Evolutionary conservation across 2,329 filamentous ascomycete genomes (phyloP), one percentile per base, ranked within the genome.

Genomic region (Coniochaeta sp.): DNA sequence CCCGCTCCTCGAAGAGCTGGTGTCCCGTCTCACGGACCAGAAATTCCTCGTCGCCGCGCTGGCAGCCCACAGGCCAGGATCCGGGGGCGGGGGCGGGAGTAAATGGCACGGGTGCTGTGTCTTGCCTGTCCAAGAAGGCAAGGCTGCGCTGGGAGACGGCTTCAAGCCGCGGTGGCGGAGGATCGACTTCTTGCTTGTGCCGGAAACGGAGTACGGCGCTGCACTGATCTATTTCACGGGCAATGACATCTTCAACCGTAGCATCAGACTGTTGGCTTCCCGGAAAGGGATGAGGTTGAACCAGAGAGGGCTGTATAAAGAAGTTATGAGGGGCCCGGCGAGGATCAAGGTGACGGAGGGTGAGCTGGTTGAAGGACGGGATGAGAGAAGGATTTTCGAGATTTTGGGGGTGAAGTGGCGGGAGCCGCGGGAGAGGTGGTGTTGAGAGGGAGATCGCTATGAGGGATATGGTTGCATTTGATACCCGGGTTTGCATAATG

Each of bases 161-260:
- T 71, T 74, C 58, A 69, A 68, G 4, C 77, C 77, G 0, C 71
- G 83, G 0, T 96, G 91, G 92, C 82, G 92, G 9, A 84, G 92
- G 1, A 88, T 97, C 62, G 93, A 97, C 70, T 82, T 97, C 22
- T 77, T 97, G 1, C 81, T 96, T 4, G 93, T 96, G 0, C 92
- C 93, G 0, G 86, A 87, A 65, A 78, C 83, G 1, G 88, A 96
- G 72, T 80, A 91, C 58, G 93, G 93, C 1, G 93, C 90, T 0
- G 92, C 93, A 0, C 71, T 97, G 63, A 82, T 97, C n/a, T 97
- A 97, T 70, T 98, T 97, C 69, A 97, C 93, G 0, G 93, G 93
- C 1, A 95, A 97, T 66, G 93, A 96, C 70, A 89, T 96, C 36
- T 97, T 97, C 76, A 97, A 97, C 72, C 81, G 93, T 17, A 96